Conservation (phyloP, 768 basidiomycete genomes). For the Pleurotus tuber-regium region DNA sequence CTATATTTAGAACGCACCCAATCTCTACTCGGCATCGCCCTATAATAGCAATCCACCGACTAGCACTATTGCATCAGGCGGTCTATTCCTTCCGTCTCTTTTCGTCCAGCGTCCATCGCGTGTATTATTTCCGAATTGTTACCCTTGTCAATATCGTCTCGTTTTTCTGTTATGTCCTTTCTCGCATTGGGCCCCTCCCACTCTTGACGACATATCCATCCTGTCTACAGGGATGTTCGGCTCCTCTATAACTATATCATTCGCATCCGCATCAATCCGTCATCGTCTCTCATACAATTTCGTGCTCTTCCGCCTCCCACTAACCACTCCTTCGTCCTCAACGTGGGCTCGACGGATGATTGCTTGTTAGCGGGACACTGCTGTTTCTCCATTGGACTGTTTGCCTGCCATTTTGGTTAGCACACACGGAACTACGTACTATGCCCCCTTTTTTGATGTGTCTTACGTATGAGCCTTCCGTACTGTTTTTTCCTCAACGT, state of each 20-base stretch:
- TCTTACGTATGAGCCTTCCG: conserved; percentile 1
- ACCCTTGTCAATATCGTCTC: conserved; percentile 11
- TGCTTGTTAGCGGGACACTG: conserved; percentile 1
- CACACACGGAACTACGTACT: not conserved
- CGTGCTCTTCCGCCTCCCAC: conserved; percentile 12
- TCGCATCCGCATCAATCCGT: conserved; percentile 21
- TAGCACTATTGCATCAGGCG: conserved; percentile 17
- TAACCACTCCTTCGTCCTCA: conserved; percentile 19
- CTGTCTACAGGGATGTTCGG: conserved; percentile 48
- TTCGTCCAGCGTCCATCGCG: conserved; percentile 14
- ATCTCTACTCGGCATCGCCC: conserved; percentile 10
- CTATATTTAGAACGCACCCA: conserved; percentile 26
- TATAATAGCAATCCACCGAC: conserved; percentile 10
- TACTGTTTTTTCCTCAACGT: not conserved
- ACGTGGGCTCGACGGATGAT: not conserved
- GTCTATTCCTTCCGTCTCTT: conserved; percentile 40
- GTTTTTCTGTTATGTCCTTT: conserved; percentile 15
- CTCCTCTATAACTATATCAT: conserved; percentile 15
- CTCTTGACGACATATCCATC: conserved; percentile 64
- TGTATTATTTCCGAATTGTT: conserved; percentile 10
- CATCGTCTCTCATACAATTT: conserved; percentile 27
- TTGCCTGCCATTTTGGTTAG: conserved; percentile 8
- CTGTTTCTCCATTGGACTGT: conserved; percentile 7
- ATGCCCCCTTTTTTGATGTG: not conserved
- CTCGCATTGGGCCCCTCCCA: conserved; percentile 19